Evolutionary conservation across 306 rosid genomes (phyloP), one percentile per base, ranked within the genome.

Genomic region (Cucurbita pepo): DNA sequence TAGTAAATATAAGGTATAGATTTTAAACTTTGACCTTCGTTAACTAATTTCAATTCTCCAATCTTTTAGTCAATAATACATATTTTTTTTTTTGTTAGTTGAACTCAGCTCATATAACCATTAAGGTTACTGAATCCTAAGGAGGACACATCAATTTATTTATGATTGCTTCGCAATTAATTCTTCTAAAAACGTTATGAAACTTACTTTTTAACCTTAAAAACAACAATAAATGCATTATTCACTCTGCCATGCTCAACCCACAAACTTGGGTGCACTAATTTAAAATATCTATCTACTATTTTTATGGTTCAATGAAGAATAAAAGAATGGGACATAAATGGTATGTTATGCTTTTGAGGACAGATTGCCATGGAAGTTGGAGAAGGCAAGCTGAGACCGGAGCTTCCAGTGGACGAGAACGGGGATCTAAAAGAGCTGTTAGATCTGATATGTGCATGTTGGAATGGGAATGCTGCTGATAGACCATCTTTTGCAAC

Each of bases 361-460:
- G 71, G 10, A 48, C 41, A 90, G 96, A 88, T 90, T 76, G 96
- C 96, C 0, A 83, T 83, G 91, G 90, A 88, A 75, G 98, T 90
- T 43, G 93, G 77, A 50, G 96, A 87, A 72, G 81, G 78, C 1
- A 84, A 86, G 37, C 55, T 87, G 64, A 76, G 98, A 80, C 96
- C 95, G n/a, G 54, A 69, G 77, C 81, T 86, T 77, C 77, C 89
- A 6, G 38, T 77, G 11, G 83, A 85, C 15, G 73, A 75, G 3
- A 78, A 77, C 73, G 88, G 77, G 3, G 52, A 81, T 15, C 1
- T 86, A 37, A 81, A 37, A 48, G 95, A 87, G 76, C 57, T 90
- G 55, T 75, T 72, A 15, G 84, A 83, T 13, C 64, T 90, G 1
- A 77, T 83, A 43, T 40, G 83, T 77, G 80, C 59, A 15, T 87